Percentiles rank a stretch among this genome's conserved stretches.
Conservation (phyloP, 495 filamentous ascomycete genomes). For the Trichocladium uniseriatum region DNA sequence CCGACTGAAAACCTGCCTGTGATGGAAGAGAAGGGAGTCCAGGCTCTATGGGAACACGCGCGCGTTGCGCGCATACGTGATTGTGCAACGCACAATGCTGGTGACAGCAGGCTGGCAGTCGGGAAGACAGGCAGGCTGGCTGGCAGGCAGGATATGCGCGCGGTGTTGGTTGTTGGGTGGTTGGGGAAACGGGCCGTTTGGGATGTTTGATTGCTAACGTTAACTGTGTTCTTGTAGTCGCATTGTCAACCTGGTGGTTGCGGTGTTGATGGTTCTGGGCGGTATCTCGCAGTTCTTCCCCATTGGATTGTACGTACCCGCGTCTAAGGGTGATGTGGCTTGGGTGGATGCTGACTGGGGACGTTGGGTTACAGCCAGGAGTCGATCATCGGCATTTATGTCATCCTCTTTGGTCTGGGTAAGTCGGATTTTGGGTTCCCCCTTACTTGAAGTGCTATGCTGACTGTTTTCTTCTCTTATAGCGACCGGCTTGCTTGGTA, state of each 20-base stretch:
- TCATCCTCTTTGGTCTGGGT: constrained; percentile 86
- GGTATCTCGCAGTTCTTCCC: constrained; percentile 84
- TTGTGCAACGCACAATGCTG: no score
- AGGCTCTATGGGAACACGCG: no score
- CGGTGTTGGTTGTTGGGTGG: no score
- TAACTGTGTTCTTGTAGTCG: constrained; percentile 48
- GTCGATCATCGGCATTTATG: constrained; percentile 72
- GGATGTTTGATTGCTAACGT: constrained; percentile 9
- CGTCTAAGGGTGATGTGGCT: neutral
- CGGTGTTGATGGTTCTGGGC: constrained; percentile 78
- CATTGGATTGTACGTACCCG: constrained; percentile 41
- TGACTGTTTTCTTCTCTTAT: neutral
- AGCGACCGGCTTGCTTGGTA: constrained; percentile 52
- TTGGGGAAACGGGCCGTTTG: neutral
- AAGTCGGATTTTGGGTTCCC: constrained; percentile 28
- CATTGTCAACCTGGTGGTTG: constrained; percentile 85
- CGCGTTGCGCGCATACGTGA: no score
- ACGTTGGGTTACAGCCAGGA: constrained; percentile 38
- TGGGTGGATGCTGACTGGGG: neutral
- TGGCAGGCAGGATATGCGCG: no score
- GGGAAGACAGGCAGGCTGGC: no score
- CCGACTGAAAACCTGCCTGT: no score
- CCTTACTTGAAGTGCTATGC: neutral
- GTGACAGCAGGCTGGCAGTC: no score
- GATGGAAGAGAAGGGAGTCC: no score